These are phyloP conservation scores for Saccharomycopsis schoenii DNA, from an alignment of 805 yeast species.

Conservation along the genomic window DNA sequence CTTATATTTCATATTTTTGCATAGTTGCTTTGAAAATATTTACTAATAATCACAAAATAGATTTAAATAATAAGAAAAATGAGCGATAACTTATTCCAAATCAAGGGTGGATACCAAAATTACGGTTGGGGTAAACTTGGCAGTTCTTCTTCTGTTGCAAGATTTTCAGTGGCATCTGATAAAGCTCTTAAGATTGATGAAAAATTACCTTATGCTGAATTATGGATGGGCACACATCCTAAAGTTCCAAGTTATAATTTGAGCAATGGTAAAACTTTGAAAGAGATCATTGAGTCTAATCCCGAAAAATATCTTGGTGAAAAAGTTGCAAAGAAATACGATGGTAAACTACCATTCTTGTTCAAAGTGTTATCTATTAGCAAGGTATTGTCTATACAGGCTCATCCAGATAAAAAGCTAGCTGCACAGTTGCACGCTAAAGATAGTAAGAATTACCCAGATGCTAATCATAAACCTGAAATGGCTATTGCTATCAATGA, in stretches of 20 bases:
- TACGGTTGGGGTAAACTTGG: constrained; percentile 90
- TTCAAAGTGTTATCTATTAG: constrained; percentile 90
- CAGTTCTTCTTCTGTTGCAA: constrained; percentile 77
- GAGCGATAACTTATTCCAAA: constrained; percentile 22
- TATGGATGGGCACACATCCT: constrained; percentile 99
- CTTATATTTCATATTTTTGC: not conserved
- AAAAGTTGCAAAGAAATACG: constrained; percentile 53
- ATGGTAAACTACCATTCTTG: constrained; percentile 77
- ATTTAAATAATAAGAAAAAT: not conserved
- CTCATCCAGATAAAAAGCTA: constrained; percentile 89
- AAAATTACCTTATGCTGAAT: constrained; percentile 83
- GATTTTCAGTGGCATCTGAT: constrained; percentile 66
- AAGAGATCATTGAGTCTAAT: constrained; percentile 51
- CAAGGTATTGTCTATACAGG: constrained; percentile 91
- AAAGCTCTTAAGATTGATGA: constrained; percentile 54
- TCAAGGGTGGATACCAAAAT: constrained; percentile 51
- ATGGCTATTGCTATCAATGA: constrained; percentile 97
- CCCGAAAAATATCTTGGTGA: constrained; percentile 55
- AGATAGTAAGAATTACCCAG: constrained; percentile 94
- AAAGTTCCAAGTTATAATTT: constrained; percentile 69
- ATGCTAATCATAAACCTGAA: constrained; percentile 98
- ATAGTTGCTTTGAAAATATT: not conserved
- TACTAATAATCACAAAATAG: not conserved
- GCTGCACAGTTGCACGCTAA: constrained; percentile 64
- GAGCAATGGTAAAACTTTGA: constrained; percentile 46